These are phyloP conservation scores for Pezicula radicicola DNA, from an alignment of 2,329 filamentous ascomycete genomes.

Conservation along the genomic window DNA sequence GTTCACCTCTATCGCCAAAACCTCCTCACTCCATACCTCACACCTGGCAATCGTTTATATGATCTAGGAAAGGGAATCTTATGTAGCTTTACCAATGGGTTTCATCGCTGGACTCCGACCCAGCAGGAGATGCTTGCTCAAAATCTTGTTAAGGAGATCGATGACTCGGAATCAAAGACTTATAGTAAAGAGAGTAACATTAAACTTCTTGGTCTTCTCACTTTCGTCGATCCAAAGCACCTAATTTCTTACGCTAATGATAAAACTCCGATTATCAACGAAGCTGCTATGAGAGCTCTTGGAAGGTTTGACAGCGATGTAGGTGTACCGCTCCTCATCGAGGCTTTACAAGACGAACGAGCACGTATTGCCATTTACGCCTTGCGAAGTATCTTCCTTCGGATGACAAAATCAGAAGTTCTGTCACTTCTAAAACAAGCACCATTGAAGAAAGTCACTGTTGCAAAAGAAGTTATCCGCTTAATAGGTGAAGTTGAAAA, in stretches of 20 bases:
- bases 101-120: slow-evolving; percentile 9
- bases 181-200: slow-evolving; percentile 3
- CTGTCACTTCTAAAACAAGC: slow-evolving; percentile 2
- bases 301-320: slow-evolving; percentile 4
- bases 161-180: neutral
- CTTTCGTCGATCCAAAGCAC: neutral
- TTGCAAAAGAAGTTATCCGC: slow-evolving; percentile 9
- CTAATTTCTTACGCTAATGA: slow-evolving; percentile 1
- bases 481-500: slow-evolving; percentile 10
- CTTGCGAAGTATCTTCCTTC: neutral
- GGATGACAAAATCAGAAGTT: slow-evolving; percentile 1
- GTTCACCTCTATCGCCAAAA: slow-evolving; percentile 5
- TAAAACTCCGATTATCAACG: slow-evolving; percentile 2
- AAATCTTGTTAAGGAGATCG: slow-evolving; percentile 6
- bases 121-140: slow-evolving; percentile 6
- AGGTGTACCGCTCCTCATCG: slow-evolving; percentile 6
- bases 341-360: slow-evolving; percentile 5
- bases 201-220: slow-evolving; percentile 4
- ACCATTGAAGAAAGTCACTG: slow-evolving; percentile 9
- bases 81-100: neutral
- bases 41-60: neutral
- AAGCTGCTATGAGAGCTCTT: slow-evolving; percentile 5
- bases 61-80: neutral
- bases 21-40: slow-evolving; percentile 3
- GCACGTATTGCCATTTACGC: slow-evolving; percentile 11